A percentile compares a stretch with the other conserved stretches of the same genome.
Conservation (phyloP, 192 early-diverging fungal species). For the Spizellomyces sp. region DNA sequence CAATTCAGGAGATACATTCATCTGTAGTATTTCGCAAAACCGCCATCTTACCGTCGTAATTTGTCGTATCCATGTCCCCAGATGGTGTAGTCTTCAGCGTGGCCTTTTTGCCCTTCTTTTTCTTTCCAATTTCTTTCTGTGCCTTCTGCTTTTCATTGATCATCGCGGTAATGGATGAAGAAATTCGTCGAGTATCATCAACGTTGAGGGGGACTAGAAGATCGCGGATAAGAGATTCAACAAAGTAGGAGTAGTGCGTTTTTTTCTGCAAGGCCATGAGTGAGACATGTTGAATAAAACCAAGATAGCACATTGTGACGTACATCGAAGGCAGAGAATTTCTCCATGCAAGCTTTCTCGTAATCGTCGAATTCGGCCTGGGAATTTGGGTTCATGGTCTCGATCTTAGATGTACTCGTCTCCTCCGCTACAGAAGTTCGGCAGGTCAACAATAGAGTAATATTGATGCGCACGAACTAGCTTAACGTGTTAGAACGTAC, state of each 20-base stretch:
- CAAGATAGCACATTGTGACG: neutral
- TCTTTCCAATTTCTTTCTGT: slow-evolving; percentile 42
- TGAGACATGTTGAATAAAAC: too few relatives aligned
- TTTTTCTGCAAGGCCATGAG: slow-evolving; percentile 9
- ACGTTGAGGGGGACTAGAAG: slow-evolving; percentile 45
- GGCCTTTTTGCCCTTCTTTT: slow-evolving; percentile 34
- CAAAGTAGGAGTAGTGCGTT: slow-evolving; percentile 47
- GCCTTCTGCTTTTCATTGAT: slow-evolving; percentile 59
- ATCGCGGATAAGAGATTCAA: slow-evolving; percentile 47
- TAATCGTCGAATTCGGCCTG: slow-evolving; percentile 51
- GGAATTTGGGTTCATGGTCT: slow-evolving; percentile 49
- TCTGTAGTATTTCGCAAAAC: neutral
- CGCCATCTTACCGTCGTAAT: slow-evolving; percentile 32
- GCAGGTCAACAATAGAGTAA: too few relatives aligned
- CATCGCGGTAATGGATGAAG: slow-evolving; percentile 51
- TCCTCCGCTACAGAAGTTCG: neutral
- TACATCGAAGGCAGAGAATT: slow-evolving; percentile 51
- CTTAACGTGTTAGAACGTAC: neutral
- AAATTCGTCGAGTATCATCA: slow-evolving; percentile 49
- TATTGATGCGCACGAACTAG: too few relatives aligned
- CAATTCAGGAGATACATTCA: slow-evolving; percentile 1
- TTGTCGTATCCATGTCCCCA: slow-evolving; percentile 37
- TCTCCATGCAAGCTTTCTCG: slow-evolving; percentile 35
- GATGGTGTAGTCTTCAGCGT: slow-evolving; percentile 20
- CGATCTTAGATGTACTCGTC: slow-evolving; percentile 29